Percentiles rank a stretch among this genome's conserved stretches.
Evolutionary conservation across 495 filamentous ascomycete species (phyloP).

Genomic region (Opeltia flavorubescens): DNA sequence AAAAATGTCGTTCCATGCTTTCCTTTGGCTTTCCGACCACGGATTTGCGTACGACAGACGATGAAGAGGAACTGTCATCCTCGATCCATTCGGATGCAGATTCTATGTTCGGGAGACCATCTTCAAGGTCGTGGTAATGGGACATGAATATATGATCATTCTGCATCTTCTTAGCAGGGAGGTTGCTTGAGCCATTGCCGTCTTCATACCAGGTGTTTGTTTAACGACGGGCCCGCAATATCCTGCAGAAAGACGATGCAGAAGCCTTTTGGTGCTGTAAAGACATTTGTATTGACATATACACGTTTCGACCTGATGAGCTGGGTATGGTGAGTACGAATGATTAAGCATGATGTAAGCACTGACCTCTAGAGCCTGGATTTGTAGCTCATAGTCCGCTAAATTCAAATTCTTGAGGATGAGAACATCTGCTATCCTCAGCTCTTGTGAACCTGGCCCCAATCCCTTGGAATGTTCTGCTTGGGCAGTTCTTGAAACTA

Average conservation of each 20-base stretch:
- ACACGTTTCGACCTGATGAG: constrained; percentile 70
- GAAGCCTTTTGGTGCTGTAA: constrained; percentile 66
- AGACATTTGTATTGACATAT: constrained; percentile 53
- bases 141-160: constrained; percentile 82
- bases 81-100: constrained; percentile 35
- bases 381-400: constrained; percentile 59
- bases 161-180: constrained; percentile 20
- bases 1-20: neutral
- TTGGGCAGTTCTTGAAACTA: no score
- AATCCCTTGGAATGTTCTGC: neutral
- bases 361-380: constrained; percentile 63
- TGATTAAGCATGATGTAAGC: neutral
- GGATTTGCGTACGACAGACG: constrained; percentile 32
- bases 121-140: constrained; percentile 62
- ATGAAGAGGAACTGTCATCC: constrained; percentile 28
- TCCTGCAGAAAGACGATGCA: constrained; percentile 61
- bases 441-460: constrained; percentile 8
- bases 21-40: neutral
- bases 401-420: constrained; percentile 67
- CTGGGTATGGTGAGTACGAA: constrained; percentile 22
- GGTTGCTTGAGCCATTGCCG: neutral
- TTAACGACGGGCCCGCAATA: constrained; percentile 24
- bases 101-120: constrained; percentile 60
- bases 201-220: constrained; percentile 32
- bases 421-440: constrained; percentile 59